phyloP scores from a whole-genome alignment of 2,329 filamentous ascomycete species.

The Tolypocladium pustulatum region DNA sequence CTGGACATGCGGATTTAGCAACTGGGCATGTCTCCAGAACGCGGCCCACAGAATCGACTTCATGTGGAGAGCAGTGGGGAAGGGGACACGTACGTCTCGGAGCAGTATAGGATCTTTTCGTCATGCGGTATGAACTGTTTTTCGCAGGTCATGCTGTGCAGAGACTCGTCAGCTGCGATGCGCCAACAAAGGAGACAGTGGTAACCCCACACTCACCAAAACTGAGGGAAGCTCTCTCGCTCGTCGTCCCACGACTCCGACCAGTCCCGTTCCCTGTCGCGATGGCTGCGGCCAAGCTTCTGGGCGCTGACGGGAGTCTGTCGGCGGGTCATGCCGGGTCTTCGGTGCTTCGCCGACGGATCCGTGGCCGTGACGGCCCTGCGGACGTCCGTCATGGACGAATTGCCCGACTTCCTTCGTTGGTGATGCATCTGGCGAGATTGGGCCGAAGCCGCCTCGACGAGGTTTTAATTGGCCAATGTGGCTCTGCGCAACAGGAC shows the following conservation, averaged over 20 bases:
- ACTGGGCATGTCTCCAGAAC: background rate
- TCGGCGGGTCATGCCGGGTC: slow-evolving; percentile 34
- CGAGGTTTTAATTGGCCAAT: slow-evolving; percentile 2
- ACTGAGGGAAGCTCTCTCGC: slow-evolving; percentile 54
- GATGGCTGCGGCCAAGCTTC: slow-evolving; percentile 40
- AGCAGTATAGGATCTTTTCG: slow-evolving; percentile 51
- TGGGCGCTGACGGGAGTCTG: slow-evolving; percentile 27
- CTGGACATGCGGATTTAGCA: slow-evolving; percentile 21
- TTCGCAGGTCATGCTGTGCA: slow-evolving; percentile 52
- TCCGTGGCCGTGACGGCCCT: slow-evolving; percentile 36
- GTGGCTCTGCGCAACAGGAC: background rate
- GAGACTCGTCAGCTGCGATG: slow-evolving; percentile 1
- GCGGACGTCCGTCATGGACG: slow-evolving; percentile 44
- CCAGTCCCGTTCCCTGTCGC: slow-evolving; percentile 39
- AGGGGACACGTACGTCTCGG: slow-evolving; percentile 41
- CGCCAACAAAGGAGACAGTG: slow-evolving; percentile 1
- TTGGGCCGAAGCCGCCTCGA: slow-evolving; percentile 1
- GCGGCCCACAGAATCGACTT: background rate
- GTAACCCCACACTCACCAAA: slow-evolving; percentile 39
- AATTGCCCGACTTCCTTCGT: slow-evolving; percentile 46
- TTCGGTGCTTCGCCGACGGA: slow-evolving; percentile 31
- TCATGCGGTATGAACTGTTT: slow-evolving; percentile 53
- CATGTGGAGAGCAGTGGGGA: background rate
- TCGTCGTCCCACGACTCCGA: slow-evolving; percentile 46
- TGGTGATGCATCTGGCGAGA: slow-evolving; percentile 36